Evolutionary conservation across 495 filamentous ascomycete genomes (phyloP), one percentile per base, ranked within the genome.

Genomic region (Gamarada debralockiae): DNA sequence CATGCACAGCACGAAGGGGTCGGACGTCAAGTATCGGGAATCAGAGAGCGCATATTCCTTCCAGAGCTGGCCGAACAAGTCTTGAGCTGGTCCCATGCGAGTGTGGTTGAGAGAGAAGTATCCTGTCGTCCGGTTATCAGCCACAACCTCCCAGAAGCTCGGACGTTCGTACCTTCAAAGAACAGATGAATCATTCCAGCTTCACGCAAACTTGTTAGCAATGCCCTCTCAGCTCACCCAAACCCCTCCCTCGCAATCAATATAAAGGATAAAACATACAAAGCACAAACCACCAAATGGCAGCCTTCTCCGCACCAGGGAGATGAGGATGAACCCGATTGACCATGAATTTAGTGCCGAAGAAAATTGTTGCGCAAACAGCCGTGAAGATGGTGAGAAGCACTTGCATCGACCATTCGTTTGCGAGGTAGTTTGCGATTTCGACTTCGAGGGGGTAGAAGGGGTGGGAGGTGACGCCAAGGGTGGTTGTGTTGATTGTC

Each of bases 361-460:
- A 67, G 45, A 87, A 69, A 23, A 86, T 68, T 23, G 67, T 63
- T 14, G 69, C 64, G 58, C 74, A 79, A 34, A 75, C 74, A 36
- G 65, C 65, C 20, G 73, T 69, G 53, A 85, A 84, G 31, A 71
- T 65, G 27, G 64, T 59, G 12, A 86, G 71, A n/a, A 87, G 66
- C 24, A 68, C 65, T 3, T 77, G 61, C 3, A 84, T 70, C 36
- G 74, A 66, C 61, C 71, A 71, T 58, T 77, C 69, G 68, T 87
- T 89, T 52, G 79, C 72, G 29, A 76, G 52, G 65, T 84, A 87
- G 42, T 70, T 73, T 20, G 70, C 63, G 45, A 89, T 80, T 21
- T 74, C 59, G 17, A 76, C 75, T 39, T 80, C 78, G 10, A 80
- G 60, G 37, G 85, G 85, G 55, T 84, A 86, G 64, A 84, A 88